Conservation (phyloP, 148 eudicot species). For the Arbutus unedo region DNA sequence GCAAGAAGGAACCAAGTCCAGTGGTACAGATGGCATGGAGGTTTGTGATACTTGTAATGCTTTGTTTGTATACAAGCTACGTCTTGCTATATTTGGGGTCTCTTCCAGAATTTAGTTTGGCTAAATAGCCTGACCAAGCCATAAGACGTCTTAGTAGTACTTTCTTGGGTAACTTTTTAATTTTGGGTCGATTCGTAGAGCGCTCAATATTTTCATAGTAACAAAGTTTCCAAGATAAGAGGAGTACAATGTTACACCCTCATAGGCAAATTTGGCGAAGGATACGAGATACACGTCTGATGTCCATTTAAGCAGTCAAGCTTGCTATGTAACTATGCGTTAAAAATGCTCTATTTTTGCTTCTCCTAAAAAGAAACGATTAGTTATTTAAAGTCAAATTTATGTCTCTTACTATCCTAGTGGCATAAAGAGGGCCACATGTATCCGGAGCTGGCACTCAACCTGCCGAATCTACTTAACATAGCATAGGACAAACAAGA, state of each 20-base stretch:
- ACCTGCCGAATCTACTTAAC: not conserved
- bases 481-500: not conserved
- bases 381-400: not conserved
- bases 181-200: not conserved
- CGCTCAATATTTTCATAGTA: not conserved
- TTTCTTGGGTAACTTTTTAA: not conserved
- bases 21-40: conserved; percentile 43
- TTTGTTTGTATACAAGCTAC: not conserved
- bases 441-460: not conserved
- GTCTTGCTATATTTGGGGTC: not conserved
- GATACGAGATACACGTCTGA: not conserved
- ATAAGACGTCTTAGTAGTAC: not conserved
- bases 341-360: not conserved
- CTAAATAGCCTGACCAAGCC: not conserved
- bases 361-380: not conserved
- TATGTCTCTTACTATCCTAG: not conserved
- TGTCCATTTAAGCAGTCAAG: not conserved
- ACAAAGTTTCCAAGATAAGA: not conserved
- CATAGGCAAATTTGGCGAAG: not conserved
- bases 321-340: not conserved
- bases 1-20: conserved; percentile 65
- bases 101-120: not conserved
- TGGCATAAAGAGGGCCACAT: not conserved
- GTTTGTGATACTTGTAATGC: conserved; percentile 30
- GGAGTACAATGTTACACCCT: not conserved